A percentile compares a stretch with the other conserved stretches of the same genome.
phyloP scores from a whole-genome alignment of 2,329 filamentous ascomycete species.

The Colletotrichum euphorbiae region DNA sequence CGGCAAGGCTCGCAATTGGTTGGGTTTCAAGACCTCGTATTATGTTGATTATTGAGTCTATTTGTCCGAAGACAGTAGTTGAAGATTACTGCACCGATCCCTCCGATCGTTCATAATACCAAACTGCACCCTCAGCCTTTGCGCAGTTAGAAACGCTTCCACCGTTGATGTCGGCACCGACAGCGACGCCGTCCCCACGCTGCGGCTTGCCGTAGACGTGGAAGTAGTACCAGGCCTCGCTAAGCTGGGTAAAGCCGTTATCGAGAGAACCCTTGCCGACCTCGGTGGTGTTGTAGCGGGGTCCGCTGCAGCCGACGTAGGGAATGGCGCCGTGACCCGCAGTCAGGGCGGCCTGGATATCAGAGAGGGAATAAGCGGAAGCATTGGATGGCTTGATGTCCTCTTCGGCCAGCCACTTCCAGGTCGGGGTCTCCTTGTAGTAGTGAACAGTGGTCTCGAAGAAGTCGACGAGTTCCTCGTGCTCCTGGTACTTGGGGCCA shows the following conservation, averaged over 20 bases:
- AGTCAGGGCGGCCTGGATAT: constrained; percentile 63
- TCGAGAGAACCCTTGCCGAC: constrained; percentile 67
- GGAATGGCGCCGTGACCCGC: constrained; percentile 64
- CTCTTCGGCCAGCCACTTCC: constrained; percentile 65
- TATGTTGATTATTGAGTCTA: neutral
- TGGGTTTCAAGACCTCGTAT: neutral
- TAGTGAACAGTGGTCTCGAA: constrained; percentile 70
- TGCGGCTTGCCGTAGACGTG: constrained; percentile 70
- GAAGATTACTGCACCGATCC: constrained; percentile 37
- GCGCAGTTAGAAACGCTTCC: constrained; percentile 66
- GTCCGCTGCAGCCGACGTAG: constrained; percentile 71
- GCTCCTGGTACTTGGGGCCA: constrained; percentile 65
- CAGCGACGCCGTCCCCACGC: constrained; percentile 57
- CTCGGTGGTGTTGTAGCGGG: constrained; percentile 69
- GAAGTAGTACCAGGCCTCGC: constrained; percentile 76
- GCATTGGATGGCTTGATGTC: constrained; percentile 69
- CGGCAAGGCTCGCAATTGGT: no score
- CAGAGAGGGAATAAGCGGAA: constrained; percentile 65
- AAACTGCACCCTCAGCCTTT: constrained; percentile 61
- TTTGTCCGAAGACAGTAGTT: neutral
- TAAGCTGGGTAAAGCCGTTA: constrained; percentile 66
- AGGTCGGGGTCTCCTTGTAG: constrained; percentile 70
- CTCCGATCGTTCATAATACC: constrained; percentile 64
- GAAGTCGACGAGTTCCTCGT: constrained; percentile 72
- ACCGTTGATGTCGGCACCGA: constrained; percentile 59